Conservation (phyloP, 805 yeast species). For the Gaillardinia entomophila region DNA sequence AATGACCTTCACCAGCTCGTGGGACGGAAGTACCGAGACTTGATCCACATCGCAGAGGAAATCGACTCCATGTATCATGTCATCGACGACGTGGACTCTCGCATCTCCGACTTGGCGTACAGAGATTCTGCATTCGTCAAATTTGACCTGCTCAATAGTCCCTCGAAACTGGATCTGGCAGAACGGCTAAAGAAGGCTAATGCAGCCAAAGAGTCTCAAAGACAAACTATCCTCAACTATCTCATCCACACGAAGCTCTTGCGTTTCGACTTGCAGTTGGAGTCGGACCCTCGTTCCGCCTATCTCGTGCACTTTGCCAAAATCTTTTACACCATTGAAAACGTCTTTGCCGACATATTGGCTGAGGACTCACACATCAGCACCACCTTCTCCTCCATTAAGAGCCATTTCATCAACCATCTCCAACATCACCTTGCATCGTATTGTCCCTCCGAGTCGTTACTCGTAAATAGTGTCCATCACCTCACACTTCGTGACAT, state of each 20-base stretch:
- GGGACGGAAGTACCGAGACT: conserved; percentile 36
- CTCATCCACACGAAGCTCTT: conserved; percentile 23
- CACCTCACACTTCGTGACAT: neutral
- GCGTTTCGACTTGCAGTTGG: conserved; percentile 23
- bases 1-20: conserved; percentile 31
- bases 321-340: conserved; percentile 25
- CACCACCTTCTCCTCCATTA: conserved; percentile 14
- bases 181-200: conserved; percentile 11
- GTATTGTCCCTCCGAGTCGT: conserved; percentile 11
- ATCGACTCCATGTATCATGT: conserved; percentile 25
- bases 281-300: conserved; percentile 6
- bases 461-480: conserved; percentile 3
- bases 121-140: conserved; percentile 19
- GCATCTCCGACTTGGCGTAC: conserved; percentile 27
- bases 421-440: conserved; percentile 21
- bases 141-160: conserved; percentile 13
- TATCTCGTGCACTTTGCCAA: conserved; percentile 22
- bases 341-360: conserved; percentile 14
- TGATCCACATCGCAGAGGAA: conserved; percentile 39
- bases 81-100: conserved; percentile 16
- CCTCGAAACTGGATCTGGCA: conserved; percentile 14
- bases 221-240: conserved; percentile 20
- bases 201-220: conserved; percentile 13
- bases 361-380: neutral
- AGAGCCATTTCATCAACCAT: conserved; percentile 14